A percentile compares a stretch with the other conserved stretches of the same genome.
phyloP scores from a whole-genome alignment of 306 rosid species.

The Alnus glutinosa region DNA sequence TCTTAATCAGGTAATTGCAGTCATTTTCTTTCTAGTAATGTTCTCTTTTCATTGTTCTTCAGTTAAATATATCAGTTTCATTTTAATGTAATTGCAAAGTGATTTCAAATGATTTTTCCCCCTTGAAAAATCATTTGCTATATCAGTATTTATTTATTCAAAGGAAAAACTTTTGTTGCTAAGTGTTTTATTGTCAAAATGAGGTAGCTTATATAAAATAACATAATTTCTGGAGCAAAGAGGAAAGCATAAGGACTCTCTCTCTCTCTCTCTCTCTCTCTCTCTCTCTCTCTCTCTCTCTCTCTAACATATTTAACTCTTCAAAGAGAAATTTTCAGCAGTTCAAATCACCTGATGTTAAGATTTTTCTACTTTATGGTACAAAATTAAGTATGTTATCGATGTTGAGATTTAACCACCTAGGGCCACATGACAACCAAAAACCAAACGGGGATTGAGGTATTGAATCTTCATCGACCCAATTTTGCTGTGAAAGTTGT shows the following conservation, averaged over 20 bases:
- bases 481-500: slow-evolving; percentile 19
- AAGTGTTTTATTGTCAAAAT: not conserved
- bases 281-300: too few species aligned
- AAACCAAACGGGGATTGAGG: not conserved
- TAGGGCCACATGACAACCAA: not conserved
- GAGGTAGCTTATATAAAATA: not conserved
- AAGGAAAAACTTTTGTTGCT: not conserved
- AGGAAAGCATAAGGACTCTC: not conserved
- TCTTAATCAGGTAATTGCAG: slow-evolving; percentile 1
- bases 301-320: not conserved
- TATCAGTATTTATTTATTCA: not conserved
- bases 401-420: not conserved
- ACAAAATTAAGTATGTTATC: not conserved
- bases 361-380: not conserved
- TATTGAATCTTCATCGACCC: not conserved
- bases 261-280: too few species aligned
- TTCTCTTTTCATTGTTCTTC: not conserved
- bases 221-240: too few species aligned
- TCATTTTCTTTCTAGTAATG: not conserved
- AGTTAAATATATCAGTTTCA: not conserved
- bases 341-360: not conserved
- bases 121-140: not conserved
- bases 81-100: not conserved
- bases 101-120: not conserved
- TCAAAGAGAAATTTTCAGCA: not conserved